A percentile compares a stretch with the other conserved stretches of the same genome.
Evolutionary conservation across 345 rosid species (phyloP).

Genomic region (Euphorbia lathyris): DNA sequence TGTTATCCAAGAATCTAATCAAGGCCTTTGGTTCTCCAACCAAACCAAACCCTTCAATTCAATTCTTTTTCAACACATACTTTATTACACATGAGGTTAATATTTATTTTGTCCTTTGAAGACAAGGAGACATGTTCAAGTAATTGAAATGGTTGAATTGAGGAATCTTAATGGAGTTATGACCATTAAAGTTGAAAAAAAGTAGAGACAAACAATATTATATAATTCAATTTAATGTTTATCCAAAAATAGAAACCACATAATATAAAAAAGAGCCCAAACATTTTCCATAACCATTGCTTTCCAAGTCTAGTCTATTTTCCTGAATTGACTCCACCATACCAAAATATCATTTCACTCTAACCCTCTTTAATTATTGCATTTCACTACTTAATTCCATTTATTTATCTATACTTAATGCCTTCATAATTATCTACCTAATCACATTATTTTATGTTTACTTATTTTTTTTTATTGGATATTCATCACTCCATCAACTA

Average conservation of each 20-base stretch:
- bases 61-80: background rate
- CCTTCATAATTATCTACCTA: too few species aligned
- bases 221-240: too few species aligned
- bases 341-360: background rate
- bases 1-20: background rate
- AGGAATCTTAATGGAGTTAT: background rate
- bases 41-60: background rate
- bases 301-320: background rate
- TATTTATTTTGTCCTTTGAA: too few species aligned
- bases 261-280: background rate
- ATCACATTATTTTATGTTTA: too few species aligned
- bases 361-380: background rate
- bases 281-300: background rate
- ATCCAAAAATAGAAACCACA: slow-evolving; percentile 18
- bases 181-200: background rate
- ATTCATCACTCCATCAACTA: too few species aligned
- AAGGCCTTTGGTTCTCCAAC: background rate
- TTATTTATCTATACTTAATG: too few species aligned
- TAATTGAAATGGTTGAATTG: background rate
- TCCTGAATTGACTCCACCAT: background rate
- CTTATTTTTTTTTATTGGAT: too few species aligned
- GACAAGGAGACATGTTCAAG: background rate
- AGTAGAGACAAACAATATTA: background rate
- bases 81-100: too few species aligned
- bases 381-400: too few species aligned